Conservation (phyloP, 78 protist genomes). For the Cyanophora paradoxa region DNA sequence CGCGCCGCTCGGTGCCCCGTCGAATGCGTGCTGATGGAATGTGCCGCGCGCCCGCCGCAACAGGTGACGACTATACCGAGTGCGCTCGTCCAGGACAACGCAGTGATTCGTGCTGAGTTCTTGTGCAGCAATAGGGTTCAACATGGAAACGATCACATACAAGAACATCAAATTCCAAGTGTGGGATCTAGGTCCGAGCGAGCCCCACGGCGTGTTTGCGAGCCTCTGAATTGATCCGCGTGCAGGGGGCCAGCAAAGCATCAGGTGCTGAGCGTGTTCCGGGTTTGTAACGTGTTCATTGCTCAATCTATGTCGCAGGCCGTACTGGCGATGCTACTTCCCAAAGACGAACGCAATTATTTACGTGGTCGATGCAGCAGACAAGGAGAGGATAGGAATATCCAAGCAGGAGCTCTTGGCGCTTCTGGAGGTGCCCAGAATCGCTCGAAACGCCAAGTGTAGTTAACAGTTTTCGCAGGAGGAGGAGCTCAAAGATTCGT, state of each 20-base stretch:
- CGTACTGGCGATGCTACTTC: conserved; percentile 97
- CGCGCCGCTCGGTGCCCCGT: not conserved
- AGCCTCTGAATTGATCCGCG: too few relatives aligned
- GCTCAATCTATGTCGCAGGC: conserved; percentile 41
- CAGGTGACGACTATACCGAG: conserved; percentile 16
- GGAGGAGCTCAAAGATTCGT: conserved; percentile 44
- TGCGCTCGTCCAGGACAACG: not conserved
- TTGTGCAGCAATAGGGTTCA: conserved; percentile 86
- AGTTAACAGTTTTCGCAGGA: too few relatives aligned
- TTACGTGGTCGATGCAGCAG: conserved; percentile 82
- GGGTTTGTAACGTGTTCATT: not conserved
- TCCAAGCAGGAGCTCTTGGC: conserved; percentile 71
- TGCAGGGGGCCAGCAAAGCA: not conserved
- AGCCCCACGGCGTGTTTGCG: too few relatives aligned
- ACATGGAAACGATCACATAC: conserved; percentile 86
- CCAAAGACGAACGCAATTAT: conserved; percentile 89
- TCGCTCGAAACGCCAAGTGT: too few relatives aligned
- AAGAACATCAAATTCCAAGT: conserved; percentile 84
- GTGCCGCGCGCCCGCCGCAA: too few relatives aligned
- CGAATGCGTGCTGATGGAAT: not conserved
- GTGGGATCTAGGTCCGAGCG: conserved; percentile 30
- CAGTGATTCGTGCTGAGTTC: not conserved
- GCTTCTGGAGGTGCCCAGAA: conserved; percentile 79
- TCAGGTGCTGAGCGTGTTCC: not conserved
- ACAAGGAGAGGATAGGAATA: conserved; percentile 10